Percentiles rank a stretch among this genome's conserved stretches.
phyloP scores from a whole-genome alignment of 805 yeast genomes.

The Kazachstania viticola region DNA sequence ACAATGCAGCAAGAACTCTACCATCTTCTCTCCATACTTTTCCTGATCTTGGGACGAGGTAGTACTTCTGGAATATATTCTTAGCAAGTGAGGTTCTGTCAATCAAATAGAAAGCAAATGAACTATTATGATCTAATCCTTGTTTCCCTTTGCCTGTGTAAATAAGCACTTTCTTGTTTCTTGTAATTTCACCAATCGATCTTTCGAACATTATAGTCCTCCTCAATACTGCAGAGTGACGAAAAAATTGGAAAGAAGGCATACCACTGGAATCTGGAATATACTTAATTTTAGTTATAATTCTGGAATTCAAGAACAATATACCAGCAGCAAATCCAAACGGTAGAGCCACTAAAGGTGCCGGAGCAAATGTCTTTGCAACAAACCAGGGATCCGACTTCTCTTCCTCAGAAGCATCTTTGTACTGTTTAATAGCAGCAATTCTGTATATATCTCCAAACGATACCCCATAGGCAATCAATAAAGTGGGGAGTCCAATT shows the following conservation, averaged over 20 bases:
- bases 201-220: slow-evolving; percentile 8
- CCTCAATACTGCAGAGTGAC: slow-evolving; percentile 14
- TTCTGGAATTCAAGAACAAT: slow-evolving; percentile 15
- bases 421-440: slow-evolving; percentile 8
- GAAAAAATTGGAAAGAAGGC: slow-evolving; percentile 15
- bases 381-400: slow-evolving; percentile 8
- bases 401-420: slow-evolving; percentile 7
- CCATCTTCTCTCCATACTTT: slow-evolving; percentile 20
- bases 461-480: slow-evolving; percentile 19
- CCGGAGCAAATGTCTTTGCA: slow-evolving; percentile 16
- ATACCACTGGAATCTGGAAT: slow-evolving; percentile 11
- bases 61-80: slow-evolving; percentile 13
- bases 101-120: slow-evolving; percentile 17
- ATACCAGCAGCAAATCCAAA: slow-evolving; percentile 17
- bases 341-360: slow-evolving; percentile 18
- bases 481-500: slow-evolving; percentile 14
- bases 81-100: slow-evolving; percentile 8
- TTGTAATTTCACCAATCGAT: slow-evolving; percentile 10
- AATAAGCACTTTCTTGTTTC: slow-evolving; percentile 10
- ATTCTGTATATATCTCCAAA: slow-evolving; percentile 21
- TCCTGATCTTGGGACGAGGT: slow-evolving; percentile 23
- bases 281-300: slow-evolving; percentile 18
- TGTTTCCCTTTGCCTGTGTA: slow-evolving; percentile 23
- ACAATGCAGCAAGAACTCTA: slow-evolving; percentile 20
- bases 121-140: slow-evolving; percentile 22